Evolutionary conservation across 2,329 filamentous ascomycete species (phyloP), one percentile per base, ranked within the genome.

Genomic region (Nothopassalora personata): DNA sequence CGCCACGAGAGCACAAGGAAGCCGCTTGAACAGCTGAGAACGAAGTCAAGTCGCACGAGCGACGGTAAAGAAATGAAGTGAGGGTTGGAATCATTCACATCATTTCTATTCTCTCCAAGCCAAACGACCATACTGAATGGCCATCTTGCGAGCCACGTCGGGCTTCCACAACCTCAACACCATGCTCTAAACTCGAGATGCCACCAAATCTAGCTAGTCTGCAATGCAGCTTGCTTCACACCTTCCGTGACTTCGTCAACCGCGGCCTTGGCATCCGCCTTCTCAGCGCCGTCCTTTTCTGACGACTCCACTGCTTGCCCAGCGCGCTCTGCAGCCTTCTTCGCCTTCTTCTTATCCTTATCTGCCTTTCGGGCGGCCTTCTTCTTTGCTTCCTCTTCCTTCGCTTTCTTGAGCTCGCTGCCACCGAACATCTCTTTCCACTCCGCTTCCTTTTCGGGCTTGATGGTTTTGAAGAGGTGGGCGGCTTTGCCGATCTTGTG

Each of bases 381-480:
- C 65, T 81, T 80, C 31, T 81, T 78, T n/a, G 68, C 68, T 47
- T 84, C 86, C 70, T 88, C 88, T 65, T 89, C 86, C 68, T 88
- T 88, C 69, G 87, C 87, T 63, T 90, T 85, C 66, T 87, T 80
- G 36, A 81, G 80, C 69, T 86, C 84, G 19, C 81, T 83, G 6
- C 86, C 86, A 53, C 86, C 86, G 67, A 86, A 96, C 66, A 83
- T 82, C 63, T 88, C 84, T 59, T 88, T 86, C 91, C 91, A 96
- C 72, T 93, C 88, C 54, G 88, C 84, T 50, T 89, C 86, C 78
- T 92, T 93, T 74, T 89, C 86, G 9, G 87, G 81, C 64, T 91
- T 89, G 70, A 96, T 96, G 56, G 83, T 83, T n/a, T 84, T 84
- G 76, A 96, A 96, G 33, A 96, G 80, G 79, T 91, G 87, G 64